Base-by-base conservation (phyloP, 345 rosid genomes). In the Linum lewisii region DNA sequence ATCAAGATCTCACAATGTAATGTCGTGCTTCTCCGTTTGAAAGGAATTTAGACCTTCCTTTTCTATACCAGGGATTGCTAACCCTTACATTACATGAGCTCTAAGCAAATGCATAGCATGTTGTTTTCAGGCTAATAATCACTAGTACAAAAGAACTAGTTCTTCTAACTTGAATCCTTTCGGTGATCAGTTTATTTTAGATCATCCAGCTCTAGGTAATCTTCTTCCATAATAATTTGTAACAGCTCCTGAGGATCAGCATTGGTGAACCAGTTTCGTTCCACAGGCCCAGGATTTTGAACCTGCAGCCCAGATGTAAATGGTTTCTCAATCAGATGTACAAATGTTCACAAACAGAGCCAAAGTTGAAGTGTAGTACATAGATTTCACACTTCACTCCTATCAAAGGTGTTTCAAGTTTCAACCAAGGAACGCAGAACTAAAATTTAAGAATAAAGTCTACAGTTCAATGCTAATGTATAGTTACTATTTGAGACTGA, bases 191-290 rank as follows among this genome's bases (percentile, higher is more conserved):
- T 32, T 32, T 59, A 61, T 26, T 26, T 19, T 47, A 79, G 75
- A 73, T 83, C 84, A 23, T 79, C 68, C 61, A 81, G 29, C 69
- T 77, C 86, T 36, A 79, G 50, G 24, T 69, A 79, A 70, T 81
- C 79, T 47, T 61, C 82, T 24, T 61, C 73, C 19, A 68, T 19
- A 60, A 74, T 68, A 29, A 83, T 60, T 24, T 24, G 24, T 16
- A 72, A 59, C 20, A 50, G 57, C 36, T 57, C 24, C 3, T 56
- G 19, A 38, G 60, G 25, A 42, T 51, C 63, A 52, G 62, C 57
- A 58, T 72, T 69, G 29, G 15, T 29, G 54, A 32, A 18, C 29
- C 58, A 25, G 55, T n/a, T 63, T 34, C 57, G 59, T 19, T 51
- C 71, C 3, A 54, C 7, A 61, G 56, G 58, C 64, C 55, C 63